phyloP scores from a whole-genome alignment of 2,329 filamentous ascomycete genomes.

The Xylaria sp. region DNA sequence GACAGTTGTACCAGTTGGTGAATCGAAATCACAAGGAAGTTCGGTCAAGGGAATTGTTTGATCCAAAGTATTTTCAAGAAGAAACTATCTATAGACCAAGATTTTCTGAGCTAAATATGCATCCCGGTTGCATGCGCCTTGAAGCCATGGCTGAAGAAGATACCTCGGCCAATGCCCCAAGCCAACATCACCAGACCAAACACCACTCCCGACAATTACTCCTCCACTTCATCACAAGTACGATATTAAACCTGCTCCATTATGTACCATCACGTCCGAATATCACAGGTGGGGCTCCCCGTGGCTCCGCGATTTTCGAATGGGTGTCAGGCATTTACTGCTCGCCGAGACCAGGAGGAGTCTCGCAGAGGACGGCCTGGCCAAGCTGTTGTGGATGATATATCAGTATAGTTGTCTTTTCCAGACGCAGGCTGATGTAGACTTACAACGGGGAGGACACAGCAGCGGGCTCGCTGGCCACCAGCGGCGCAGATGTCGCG shows the following conservation, averaged over 20 bases:
- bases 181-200: slow-evolving; percentile 19
- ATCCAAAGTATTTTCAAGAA: slow-evolving; percentile 20
- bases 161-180: slow-evolving; percentile 16
- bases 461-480: slow-evolving; percentile 64
- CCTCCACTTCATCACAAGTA: background rate
- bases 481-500: slow-evolving; percentile 53
- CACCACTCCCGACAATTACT: slow-evolving; percentile 11
- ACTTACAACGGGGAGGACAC: slow-evolving; percentile 57
- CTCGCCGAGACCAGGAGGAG: slow-evolving; percentile 44
- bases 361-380: slow-evolving; percentile 50
- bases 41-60: background rate
- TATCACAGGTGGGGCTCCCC: background rate
- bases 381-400: slow-evolving; percentile 39
- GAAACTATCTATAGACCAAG: slow-evolving; percentile 14
- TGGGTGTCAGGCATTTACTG: slow-evolving; percentile 25
- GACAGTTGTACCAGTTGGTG: no score
- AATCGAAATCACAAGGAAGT: background rate
- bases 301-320: background rate
- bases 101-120: slow-evolving; percentile 23
- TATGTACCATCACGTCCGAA: slow-evolving; percentile 3
- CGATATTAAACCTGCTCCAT: background rate
- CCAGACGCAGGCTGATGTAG: background rate
- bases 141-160: slow-evolving; percentile 3
- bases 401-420: background rate
- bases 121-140: background rate